phyloP scores from a whole-genome alignment of 2,329 filamentous ascomycete genomes.

The Pleurostoma richardsiae region DNA sequence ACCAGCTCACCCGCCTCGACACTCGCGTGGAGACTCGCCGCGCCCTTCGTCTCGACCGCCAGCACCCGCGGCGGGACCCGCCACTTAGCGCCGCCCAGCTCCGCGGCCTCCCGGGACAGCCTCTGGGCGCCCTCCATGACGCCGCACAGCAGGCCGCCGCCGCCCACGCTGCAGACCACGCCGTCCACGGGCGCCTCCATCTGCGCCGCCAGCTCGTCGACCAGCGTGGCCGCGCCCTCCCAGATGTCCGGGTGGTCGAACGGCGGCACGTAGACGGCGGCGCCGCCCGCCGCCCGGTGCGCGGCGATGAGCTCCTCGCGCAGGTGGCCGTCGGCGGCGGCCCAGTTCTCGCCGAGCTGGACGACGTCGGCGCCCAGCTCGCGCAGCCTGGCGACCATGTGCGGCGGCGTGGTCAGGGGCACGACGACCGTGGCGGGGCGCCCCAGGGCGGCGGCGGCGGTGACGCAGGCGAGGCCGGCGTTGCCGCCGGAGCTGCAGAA shows the following conservation, averaged over 20 bases:
- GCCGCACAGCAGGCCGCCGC: constrained; percentile 66
- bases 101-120: constrained; percentile 12
- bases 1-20: constrained; percentile 49
- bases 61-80: constrained; percentile 41
- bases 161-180: constrained; percentile 65
- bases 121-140: constrained; percentile 57
- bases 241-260: constrained; percentile 64
- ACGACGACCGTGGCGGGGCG: constrained; percentile 68
- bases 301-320: constrained; percentile 43
- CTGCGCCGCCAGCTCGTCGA: constrained; percentile 38
- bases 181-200: constrained; percentile 44
- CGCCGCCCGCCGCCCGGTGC: constrained; percentile 18
- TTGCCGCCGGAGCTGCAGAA: constrained; percentile 74
- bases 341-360: constrained; percentile 60
- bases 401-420: constrained; percentile 55
- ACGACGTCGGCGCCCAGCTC: constrained; percentile 63
- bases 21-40: constrained; percentile 57
- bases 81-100: constrained; percentile 2
- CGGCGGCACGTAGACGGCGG: constrained; percentile 57
- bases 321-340: constrained; percentile 64
- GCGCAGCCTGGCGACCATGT: constrained; percentile 65
- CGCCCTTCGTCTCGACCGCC: constrained; percentile 69
- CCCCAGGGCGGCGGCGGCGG: constrained; percentile 57
- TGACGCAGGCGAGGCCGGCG: constrained; percentile 74
- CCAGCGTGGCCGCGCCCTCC: constrained; percentile 55